Conservation (phyloP, 257 asterid genomes). For the Marsdenia floribunda region DNA sequence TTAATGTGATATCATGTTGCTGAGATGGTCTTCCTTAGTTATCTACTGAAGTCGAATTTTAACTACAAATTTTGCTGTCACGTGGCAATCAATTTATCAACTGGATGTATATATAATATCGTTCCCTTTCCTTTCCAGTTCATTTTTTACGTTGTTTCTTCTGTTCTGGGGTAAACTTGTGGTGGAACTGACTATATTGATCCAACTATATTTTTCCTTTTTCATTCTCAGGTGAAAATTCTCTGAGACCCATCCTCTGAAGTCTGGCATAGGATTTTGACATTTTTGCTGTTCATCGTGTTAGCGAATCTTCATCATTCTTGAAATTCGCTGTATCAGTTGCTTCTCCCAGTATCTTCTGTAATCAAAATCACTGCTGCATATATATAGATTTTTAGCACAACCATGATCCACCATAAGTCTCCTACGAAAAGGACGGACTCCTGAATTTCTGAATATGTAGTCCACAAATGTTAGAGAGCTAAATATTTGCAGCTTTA, state of each 20-base stretch:
- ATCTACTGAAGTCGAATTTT: neutral
- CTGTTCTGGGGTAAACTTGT: neutral
- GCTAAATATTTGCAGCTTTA: constrained; percentile 1
- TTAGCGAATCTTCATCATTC: neutral
- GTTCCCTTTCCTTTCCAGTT: neutral
- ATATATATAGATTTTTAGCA: neutral
- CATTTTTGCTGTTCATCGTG: neutral
- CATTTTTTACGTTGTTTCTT: neutral
- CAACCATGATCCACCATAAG: neutral
- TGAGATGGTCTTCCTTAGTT: neutral
- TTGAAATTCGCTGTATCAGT: neutral
- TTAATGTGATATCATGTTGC: neutral
- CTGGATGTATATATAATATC: neutral
- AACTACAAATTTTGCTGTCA: neutral
- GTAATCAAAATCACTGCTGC: neutral
- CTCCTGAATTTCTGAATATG: neutral
- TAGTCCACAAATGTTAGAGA: neutral
- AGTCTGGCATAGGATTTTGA: neutral
- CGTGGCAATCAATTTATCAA: neutral
- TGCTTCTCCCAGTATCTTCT: neutral
- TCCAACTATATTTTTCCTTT: neutral
- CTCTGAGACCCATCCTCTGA: neutral
- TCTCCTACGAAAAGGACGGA: neutral
- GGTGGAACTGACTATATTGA: neutral
- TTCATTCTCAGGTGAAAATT: neutral